Percentiles rank a stretch among this genome's conserved stretches.
phyloP scores from a whole-genome alignment of 768 basidiomycete genomes.

The Rhizopogon vesiculosus region DNA sequence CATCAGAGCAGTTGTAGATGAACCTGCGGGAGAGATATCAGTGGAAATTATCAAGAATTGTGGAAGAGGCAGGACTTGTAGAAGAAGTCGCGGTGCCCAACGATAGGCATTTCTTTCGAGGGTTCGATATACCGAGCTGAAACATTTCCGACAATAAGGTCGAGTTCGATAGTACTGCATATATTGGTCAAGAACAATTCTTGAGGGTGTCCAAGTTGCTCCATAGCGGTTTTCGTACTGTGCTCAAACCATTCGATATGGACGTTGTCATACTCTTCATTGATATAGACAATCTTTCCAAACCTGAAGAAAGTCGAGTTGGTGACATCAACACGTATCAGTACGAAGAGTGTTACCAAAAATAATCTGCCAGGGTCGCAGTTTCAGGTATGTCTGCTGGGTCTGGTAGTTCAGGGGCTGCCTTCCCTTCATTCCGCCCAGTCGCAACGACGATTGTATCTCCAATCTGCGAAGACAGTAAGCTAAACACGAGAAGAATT shows the following conservation, averaged over 20 bases:
- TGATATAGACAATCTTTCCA: slow-evolving; percentile 54
- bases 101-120: slow-evolving; percentile 18
- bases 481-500: neutral
- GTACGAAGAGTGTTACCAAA: slow-evolving; percentile 44
- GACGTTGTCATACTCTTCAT: slow-evolving; percentile 34
- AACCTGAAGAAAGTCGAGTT: slow-evolving; percentile 45
- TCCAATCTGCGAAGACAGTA: slow-evolving; percentile 41
- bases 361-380: slow-evolving; percentile 49
- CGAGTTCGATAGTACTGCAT: slow-evolving; percentile 42
- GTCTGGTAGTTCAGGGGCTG: slow-evolving; percentile 30
- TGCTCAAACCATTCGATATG: slow-evolving; percentile 80
- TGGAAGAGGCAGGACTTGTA: slow-evolving; percentile 41
- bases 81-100: slow-evolving; percentile 42
- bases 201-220: slow-evolving; percentile 54
- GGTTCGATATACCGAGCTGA: slow-evolving; percentile 32
- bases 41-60: neutral
- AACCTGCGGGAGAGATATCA: slow-evolving; percentile 33
- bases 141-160: slow-evolving; percentile 44
- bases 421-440: slow-evolving; percentile 24
- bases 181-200: slow-evolving; percentile 60
- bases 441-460: slow-evolving; percentile 55
- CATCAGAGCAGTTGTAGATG: slow-evolving; percentile 41
- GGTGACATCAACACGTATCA: neutral
- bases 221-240: slow-evolving; percentile 53
- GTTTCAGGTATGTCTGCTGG: slow-evolving; percentile 29